A percentile compares a stretch with the other conserved stretches of the same genome.
Evolutionary conservation across 2,329 filamentous ascomycete genomes (phyloP).

Genomic region (Fusarium chuoi): DNA sequence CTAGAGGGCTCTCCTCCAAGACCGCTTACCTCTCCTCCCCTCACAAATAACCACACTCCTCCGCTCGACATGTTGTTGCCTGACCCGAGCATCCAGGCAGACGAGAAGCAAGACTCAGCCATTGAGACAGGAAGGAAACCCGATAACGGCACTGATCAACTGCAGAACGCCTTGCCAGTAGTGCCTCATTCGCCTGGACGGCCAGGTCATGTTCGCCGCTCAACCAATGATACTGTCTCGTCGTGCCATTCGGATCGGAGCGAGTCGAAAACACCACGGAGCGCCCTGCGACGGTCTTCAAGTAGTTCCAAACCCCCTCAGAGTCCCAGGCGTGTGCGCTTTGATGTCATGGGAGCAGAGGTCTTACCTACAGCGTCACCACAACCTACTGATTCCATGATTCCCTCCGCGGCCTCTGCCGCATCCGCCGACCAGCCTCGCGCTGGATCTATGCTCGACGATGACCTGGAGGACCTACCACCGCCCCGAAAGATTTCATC

Average conservation of each 20-base stretch:
- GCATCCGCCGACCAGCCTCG: conserved; percentile 40
- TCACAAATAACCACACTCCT: conserved; percentile 29
- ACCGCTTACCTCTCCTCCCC: conserved; percentile 34
- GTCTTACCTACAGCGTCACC: conserved; percentile 70
- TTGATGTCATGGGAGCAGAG: conserved; percentile 69
- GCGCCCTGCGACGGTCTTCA: conserved; percentile 67
- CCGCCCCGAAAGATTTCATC: conserved; percentile 66
- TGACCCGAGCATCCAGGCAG: conserved; percentile 39
- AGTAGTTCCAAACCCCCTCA: conserved; percentile 60
- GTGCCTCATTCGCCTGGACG: conserved; percentile 40
- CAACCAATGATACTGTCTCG: conserved; percentile 60
- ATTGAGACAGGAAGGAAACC: conserved; percentile 39
- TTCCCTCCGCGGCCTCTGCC: conserved; percentile 42
- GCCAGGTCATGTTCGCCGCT: conserved; percentile 52
- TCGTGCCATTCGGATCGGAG: conserved; percentile 65
- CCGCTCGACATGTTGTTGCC: conserved; percentile 41
- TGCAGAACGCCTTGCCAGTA: conserved; percentile 28
- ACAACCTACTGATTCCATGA: conserved; percentile 50
- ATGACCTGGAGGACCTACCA: conserved; percentile 53
- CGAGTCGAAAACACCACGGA: conserved; percentile 61
- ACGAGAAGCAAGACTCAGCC: conserved; percentile 38
- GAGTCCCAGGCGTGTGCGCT: conserved; percentile 71
- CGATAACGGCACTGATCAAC: conserved; percentile 18
- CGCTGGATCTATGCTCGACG: conserved; percentile 49
- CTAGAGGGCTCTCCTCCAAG: conserved; percentile 58